Percentiles rank a stretch among this genome's conserved stretches.
Evolutionary conservation across 768 basidiomycete species (phyloP).

Genomic region (Xanthoconium stramineum): DNA sequence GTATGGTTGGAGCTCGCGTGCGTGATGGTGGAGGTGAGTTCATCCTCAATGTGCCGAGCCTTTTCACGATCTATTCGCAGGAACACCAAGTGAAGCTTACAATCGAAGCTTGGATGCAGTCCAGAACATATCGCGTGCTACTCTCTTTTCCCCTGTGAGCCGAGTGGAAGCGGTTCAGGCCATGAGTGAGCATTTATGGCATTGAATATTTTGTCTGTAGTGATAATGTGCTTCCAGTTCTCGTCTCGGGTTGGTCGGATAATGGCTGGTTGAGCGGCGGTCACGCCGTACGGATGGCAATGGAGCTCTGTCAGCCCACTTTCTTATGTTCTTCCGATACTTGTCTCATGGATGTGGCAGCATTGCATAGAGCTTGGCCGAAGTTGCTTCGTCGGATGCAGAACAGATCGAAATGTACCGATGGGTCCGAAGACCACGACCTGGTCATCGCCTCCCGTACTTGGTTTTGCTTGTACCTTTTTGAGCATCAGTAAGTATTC

Average conservation of each 20-base stretch:
- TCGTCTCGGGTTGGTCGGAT: conserved; percentile 93
- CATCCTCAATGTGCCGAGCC: not conserved
- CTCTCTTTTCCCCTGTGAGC: conserved; percentile 82
- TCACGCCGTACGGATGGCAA: conserved; percentile 96
- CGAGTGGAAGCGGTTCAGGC: conserved; percentile 88
- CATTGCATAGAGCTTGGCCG: conserved; percentile 92
- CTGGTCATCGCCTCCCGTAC: conserved; percentile 80
- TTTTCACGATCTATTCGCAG: conserved; percentile 35
- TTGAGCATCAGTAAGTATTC: conserved; percentile 83
- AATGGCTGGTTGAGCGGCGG: conserved; percentile 95
- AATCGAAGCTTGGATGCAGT: conserved; percentile 78
- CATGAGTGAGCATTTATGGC: conserved; percentile 63
- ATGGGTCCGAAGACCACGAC: conserved; percentile 63
- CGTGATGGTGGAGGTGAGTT: conserved; percentile 82
- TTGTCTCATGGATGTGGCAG: conserved; percentile 35
- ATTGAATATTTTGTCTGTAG: not conserved
- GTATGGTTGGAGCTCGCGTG: conserved; percentile 89
- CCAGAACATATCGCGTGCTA: conserved; percentile 78
- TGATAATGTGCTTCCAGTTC: conserved; percentile 44
- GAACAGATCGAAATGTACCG: conserved; percentile 46
- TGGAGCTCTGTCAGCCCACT: conserved; percentile 74
- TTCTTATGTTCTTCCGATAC: not conserved
- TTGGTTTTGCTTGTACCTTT: conserved; percentile 92
- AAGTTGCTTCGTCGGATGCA: conserved; percentile 76
- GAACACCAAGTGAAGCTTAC: conserved; percentile 71